Conservation (phyloP, 306 rosid genomes). For the Comarum palustre region DNA sequence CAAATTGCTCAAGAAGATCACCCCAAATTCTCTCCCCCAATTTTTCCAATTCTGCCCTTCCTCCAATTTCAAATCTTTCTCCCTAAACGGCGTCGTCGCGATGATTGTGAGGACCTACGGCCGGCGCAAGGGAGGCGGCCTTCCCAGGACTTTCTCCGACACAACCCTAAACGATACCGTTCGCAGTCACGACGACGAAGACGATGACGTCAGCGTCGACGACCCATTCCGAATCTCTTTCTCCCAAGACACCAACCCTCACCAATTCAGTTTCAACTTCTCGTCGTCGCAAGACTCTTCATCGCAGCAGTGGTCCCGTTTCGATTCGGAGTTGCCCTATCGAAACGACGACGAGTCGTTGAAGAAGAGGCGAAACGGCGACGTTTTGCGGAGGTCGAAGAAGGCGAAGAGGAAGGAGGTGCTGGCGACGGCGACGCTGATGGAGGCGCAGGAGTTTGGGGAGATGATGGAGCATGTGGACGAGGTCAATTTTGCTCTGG, state of each 20-base stretch:
- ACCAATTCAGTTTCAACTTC: constrained; percentile 43
- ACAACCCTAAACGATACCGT: constrained; percentile 61
- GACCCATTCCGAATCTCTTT: constrained; percentile 31
- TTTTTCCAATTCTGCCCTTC: background rate
- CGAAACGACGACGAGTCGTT: background rate
- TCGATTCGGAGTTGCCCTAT: constrained; percentile 66
- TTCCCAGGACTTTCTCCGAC: constrained; percentile 58
- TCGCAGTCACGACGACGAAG: constrained; percentile 28
- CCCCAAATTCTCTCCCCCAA: background rate
- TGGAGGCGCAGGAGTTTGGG: constrained; percentile 99
- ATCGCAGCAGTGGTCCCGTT: constrained; percentile 68
- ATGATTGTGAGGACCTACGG: constrained; percentile 95
- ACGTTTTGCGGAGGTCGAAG: constrained; percentile 40
- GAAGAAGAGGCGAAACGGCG: constrained; percentile 21
- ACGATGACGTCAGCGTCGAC: constrained; percentile 21
- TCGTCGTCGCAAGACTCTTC: constrained; percentile 86
- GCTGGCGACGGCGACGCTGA: constrained; percentile 63
- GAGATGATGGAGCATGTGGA: constrained; percentile 99
- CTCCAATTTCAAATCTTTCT: background rate
- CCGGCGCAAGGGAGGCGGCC: constrained; percentile 61
- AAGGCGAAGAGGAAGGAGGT: constrained; percentile 29
- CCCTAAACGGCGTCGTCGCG: constrained; percentile 1
- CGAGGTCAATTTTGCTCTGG: constrained; percentile 93
- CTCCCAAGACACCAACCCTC: constrained; percentile 44
- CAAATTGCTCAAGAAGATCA: background rate